Evolutionary conservation across 73 alveolate species (phyloP), one percentile per base, ranked within the genome.

Genomic region (Paramecium bursaria): DNA sequence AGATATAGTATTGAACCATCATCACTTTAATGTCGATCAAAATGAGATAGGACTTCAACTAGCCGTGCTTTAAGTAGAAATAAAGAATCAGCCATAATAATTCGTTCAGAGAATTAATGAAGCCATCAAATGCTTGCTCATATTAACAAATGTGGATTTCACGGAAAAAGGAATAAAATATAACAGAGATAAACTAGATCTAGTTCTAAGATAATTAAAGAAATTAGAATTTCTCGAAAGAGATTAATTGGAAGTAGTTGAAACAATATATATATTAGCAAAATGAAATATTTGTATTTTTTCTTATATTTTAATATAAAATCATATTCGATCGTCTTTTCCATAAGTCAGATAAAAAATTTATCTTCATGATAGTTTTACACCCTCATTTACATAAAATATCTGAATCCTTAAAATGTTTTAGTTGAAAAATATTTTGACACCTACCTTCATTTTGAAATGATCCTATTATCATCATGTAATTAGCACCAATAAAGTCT

Each of bases 211-310:
- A 67, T 67, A 67, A 67, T 39, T 67, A 39, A 57, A 50, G 9
- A 27, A 27, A 13, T 30, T 57, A n/a, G 9, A 57, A 57, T 57
- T 23, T 23, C 15, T 57, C 33, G 76, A 57, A 14, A 57, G 33
- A 57, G 76, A 57, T 57, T 57, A 57, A 57, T 57, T 57, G 33
- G 76, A 57, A 30, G 51, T 57, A 29, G 33, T 57, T 57, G 76
- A 57, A 3, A 57, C 52, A 57, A 31, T 57, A 30, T 57, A 27
- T 57, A 30, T 57, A 10, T 57, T 30, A 29, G 51, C 51, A 23
- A 17, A 27, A 30, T 57, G 76, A 57, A 30, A 30, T 19, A 51
- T 51, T 26, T 21, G 2, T 19, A n/a, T n/a, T n/a, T n/a, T n/a
- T n/a, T n/a, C n/a, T n/a, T n/a, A n/a, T n/a, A n/a, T n/a, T n/a